Evolutionary conservation across 768 basidiomycete species (phyloP), one percentile per base, ranked within the genome.

Genomic region (Boletus subcaerulescens): DNA sequence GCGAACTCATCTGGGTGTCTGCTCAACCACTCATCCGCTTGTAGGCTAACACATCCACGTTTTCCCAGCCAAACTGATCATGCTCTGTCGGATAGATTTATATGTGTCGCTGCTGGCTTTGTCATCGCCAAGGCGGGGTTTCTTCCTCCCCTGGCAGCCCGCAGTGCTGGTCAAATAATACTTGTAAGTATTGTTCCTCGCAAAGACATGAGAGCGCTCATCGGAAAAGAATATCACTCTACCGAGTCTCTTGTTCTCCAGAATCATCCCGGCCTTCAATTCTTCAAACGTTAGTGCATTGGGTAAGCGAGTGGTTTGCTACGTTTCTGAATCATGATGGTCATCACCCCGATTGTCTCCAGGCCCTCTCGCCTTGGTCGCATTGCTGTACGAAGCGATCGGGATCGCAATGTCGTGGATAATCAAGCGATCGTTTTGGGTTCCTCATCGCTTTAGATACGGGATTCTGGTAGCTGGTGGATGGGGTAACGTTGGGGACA

Each of bases 361-460:
- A 87, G 87, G 84, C 5, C 88, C 87, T 2, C 74, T 90, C 13
- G 61, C 84, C 26, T 72, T 88, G 13, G 70, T 87, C n/a, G 83
- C 80, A 0, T 26, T 86, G 0, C 48, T 85, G 5, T 90, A 91
- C 58, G 78, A 85, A 55, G 62, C 61, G 3, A 67, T 86, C 5
- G 86, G 89, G 8, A 64, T 83, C 10, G 35, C 67, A 8, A 74
- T 85, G 22, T 81, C 83, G 0, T 84, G 77, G 74, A 45, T 79
- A n/a, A 70, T 83, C 50, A 80, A 80, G 46, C 79, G 80, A 57
- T 60, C 86, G 47, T 89, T 86, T 61, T 90, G 87, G 82, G 87
- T 91, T 3, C 89, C 89, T 1, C 85, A 88, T 62, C 78, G 86
- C 26, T 90, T 91, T 63, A 75, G 88, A 45, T 81, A 84, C 61